Conservation (phyloP, 768 basidiomycete species). For the Pisolithus sp. region DNA sequence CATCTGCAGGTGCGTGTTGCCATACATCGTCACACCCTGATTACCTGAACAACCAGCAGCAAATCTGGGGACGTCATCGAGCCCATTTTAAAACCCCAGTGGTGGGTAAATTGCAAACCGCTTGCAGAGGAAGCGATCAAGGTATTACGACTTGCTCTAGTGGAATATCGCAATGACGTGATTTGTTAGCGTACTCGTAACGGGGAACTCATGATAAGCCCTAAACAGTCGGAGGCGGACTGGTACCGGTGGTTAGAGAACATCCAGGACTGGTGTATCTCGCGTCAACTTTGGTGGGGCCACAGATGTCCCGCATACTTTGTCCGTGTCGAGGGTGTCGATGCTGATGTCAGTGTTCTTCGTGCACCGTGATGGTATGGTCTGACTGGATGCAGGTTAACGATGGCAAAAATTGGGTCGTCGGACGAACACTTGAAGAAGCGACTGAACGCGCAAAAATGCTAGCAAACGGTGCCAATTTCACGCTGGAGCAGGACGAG, state of each 20-base stretch:
- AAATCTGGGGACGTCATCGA: conserved; percentile 98
- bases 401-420: conserved; percentile 85
- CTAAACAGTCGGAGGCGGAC: conserved; percentile 83
- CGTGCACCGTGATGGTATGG: neutral
- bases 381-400: conserved; percentile 36
- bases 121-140: conserved; percentile 86
- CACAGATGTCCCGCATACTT: conserved; percentile 95
- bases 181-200: conserved; percentile 68
- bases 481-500: conserved; percentile 84
- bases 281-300: conserved; percentile 99
- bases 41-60: conserved; percentile 31
- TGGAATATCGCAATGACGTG: neutral
- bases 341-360: conserved; percentile 48
- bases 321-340: conserved; percentile 72
- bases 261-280: conserved; percentile 99
- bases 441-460: conserved; percentile 68
- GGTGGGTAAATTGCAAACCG: conserved; percentile 95
- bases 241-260: conserved; percentile 95
- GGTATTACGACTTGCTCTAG: conserved; percentile 33
- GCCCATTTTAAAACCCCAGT: conserved; percentile 92
- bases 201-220: conserved; percentile 79
- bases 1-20: conserved; percentile 63
- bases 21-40: neutral
- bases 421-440: conserved; percentile 72
- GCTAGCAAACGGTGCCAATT: conserved; percentile 60